Evolutionary conservation across 192 early-diverging fungal species (phyloP).

Genomic region (Coemansia sp.): DNA sequence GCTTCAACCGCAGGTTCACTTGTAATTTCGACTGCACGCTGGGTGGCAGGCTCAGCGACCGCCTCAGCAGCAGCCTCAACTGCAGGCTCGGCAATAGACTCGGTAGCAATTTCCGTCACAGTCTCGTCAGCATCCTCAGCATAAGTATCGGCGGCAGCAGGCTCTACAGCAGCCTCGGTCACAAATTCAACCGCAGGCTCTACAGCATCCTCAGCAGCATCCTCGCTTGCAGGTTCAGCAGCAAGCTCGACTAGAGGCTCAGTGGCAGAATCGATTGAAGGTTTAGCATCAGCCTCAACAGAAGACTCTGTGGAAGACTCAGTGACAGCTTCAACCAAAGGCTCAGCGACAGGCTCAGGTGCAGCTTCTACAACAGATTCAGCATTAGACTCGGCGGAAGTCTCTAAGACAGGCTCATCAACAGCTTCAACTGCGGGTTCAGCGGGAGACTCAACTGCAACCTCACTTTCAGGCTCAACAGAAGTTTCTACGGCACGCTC

Average conservation of each 20-base stretch:
- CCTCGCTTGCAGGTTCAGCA: background rate
- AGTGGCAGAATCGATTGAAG: background rate
- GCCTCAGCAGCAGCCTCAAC: slow-evolving; percentile 5
- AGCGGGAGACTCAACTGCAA: background rate
- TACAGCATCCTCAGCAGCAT: no score
- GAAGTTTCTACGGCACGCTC: no score
- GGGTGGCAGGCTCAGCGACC: background rate
- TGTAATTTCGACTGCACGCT: background rate
- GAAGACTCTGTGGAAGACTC: background rate
- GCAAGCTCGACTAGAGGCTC: slow-evolving; percentile 1
- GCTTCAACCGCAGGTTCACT: background rate
- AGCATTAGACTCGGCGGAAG: background rate
- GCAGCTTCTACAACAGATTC: background rate
- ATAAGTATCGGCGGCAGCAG: no score
- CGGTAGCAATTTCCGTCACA: background rate
- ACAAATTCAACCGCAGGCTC: no score
- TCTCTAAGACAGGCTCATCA: background rate
- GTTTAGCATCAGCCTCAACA: no score
- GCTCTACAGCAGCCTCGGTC: no score
- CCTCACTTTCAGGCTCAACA: no score
- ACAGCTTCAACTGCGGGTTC: background rate
- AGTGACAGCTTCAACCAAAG: no score
- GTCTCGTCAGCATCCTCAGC: no score
- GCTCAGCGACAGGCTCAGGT: background rate
- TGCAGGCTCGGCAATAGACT: slow-evolving; percentile 1